Evolutionary conservation across 2,329 filamentous ascomycete species (phyloP).

Genomic region (Cryphonectria radicalis): DNA sequence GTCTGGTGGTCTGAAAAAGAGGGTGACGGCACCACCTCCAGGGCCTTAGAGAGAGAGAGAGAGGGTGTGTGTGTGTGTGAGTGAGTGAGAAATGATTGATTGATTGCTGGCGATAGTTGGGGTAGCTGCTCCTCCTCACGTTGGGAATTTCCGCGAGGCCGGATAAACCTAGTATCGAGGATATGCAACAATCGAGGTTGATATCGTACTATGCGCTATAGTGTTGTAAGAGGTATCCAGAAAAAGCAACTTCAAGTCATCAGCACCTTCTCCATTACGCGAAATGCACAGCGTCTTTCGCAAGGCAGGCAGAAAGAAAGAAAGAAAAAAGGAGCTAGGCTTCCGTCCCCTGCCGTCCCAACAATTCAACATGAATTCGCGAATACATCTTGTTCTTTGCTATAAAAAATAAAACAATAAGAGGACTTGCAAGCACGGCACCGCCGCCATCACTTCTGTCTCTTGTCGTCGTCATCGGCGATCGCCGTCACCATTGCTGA

Average conservation of each 20-base stretch:
- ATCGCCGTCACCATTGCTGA: constrained; percentile 14
- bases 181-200: neutral
- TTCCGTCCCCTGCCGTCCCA: neutral
- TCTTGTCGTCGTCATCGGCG: neutral
- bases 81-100: neutral
- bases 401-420: neutral
- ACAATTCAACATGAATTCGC: neutral
- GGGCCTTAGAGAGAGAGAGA: neutral
- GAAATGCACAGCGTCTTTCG: neutral
- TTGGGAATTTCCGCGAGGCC: neutral
- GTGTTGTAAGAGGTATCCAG: neutral
- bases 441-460: neutral
- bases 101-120: neutral
- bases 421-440: neutral
- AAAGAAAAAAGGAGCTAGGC: neutral
- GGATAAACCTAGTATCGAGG: neutral
- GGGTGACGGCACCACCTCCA: neutral
- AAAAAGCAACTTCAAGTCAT: constrained; percentile 14
- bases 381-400: neutral
- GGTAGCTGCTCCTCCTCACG: neutral
- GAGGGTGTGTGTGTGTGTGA: no score
- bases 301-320: neutral
- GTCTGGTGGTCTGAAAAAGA: neutral
- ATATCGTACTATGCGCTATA: neutral
- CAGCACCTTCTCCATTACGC: neutral